These are phyloP conservation scores for Trichoderma lentiforme DNA, from an alignment of 2,329 filamentous ascomycete genomes.

Conservation along the genomic window DNA sequence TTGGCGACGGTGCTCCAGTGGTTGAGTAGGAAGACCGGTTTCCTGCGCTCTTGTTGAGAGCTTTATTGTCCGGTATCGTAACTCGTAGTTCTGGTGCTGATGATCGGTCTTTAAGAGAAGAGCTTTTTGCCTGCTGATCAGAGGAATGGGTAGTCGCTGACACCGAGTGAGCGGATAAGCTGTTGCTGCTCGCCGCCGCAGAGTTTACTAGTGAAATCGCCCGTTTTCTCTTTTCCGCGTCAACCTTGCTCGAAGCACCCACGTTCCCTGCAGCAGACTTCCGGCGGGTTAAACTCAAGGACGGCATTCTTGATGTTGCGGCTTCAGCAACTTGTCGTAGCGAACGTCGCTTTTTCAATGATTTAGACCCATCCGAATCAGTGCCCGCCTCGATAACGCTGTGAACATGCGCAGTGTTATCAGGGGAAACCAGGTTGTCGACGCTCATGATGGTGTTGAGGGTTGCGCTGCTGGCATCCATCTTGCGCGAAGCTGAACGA, in stretches of 20 bases:
- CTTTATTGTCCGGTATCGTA: constrained; percentile 16
- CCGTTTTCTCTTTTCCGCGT: neutral
- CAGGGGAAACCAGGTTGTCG: constrained; percentile 38
- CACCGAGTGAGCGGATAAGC: neutral
- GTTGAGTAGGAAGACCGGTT: constrained; percentile 22
- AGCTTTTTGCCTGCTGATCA: constrained; percentile 6
- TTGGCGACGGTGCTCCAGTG: constrained; percentile 19
- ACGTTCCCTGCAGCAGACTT: constrained; percentile 15
- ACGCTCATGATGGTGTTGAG: constrained; percentile 51
- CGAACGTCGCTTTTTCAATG: constrained; percentile 14
- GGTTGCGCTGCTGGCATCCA: constrained; percentile 45
- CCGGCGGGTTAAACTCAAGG: constrained; percentile 8
- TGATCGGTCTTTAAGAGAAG: constrained; percentile 16
- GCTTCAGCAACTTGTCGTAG: constrained; percentile 13
- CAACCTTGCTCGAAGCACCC: neutral
- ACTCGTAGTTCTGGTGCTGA: constrained; percentile 29
- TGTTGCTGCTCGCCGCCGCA: neutral
- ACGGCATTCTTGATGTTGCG: constrained; percentile 8
- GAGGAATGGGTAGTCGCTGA: neutral
- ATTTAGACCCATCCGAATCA: neutral
- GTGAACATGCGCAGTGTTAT: neutral
- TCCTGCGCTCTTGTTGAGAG: constrained; percentile 21
- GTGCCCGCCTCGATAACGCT: neutral
- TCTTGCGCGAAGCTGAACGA: constrained; percentile 37
- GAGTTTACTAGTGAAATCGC: neutral